Conservation (phyloP, 2,329 filamentous ascomycete genomes). For the Fusarium sp. region DNA sequence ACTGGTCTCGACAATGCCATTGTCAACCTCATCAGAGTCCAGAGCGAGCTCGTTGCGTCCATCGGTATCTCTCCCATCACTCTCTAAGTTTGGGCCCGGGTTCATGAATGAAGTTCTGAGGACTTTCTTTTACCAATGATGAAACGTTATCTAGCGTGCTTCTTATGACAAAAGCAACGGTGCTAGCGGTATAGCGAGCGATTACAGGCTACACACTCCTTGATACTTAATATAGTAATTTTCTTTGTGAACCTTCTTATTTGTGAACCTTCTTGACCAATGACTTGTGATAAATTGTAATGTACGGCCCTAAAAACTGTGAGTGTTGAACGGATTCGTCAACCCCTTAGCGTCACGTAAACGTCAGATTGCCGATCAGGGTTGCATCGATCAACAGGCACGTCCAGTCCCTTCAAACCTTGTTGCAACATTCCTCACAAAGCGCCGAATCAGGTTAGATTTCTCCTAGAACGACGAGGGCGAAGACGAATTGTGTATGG, state of each 20-base stretch:
- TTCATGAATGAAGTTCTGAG: neutral
- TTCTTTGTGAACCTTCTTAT: no score
- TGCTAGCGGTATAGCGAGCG: neutral
- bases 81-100: neutral
- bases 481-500: neutral
- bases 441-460: neutral
- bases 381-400: conserved; percentile 5
- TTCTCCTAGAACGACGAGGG: no score
- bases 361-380: neutral
- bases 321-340: neutral
- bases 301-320: neutral
- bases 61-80: neutral
- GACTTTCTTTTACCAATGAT: neutral
- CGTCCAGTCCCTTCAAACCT: neutral
- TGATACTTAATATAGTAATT: neutral
- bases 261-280: rapidly evolving
- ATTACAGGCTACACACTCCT: conserved; percentile 14
- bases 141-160: neutral
- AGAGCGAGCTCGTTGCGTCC: rapidly evolving
- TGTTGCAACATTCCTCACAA: neutral
- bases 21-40: neutral
- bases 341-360: neutral
- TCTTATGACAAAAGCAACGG: neutral
- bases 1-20: neutral
- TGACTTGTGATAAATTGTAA: neutral